Evolutionary conservation across 768 basidiomycete genomes (phyloP).

Genomic region (Lentinula sp.): DNA sequence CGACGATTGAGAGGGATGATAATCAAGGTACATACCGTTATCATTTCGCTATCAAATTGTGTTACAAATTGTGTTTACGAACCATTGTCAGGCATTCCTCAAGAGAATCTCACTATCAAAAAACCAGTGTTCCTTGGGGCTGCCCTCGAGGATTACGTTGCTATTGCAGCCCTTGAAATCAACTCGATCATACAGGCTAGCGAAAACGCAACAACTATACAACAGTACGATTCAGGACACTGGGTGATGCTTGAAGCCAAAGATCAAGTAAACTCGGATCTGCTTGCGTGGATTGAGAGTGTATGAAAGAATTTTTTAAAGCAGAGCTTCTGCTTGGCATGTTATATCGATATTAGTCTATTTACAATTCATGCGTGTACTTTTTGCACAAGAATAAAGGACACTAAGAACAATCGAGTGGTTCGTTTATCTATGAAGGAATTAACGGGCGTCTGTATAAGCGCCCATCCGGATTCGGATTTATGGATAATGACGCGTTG

Average conservation of each 20-base stretch:
- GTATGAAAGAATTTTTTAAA: neutral
- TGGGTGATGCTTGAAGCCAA: neutral
- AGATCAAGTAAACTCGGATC: neutral
- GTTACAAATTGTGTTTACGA: neutral
- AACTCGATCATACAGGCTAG: neutral
- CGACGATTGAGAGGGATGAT: neutral
- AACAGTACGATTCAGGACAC: neutral
- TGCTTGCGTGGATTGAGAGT: neutral
- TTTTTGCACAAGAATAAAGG: no score
- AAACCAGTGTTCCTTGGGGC: slow-evolving; percentile 31
- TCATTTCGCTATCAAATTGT: neutral
- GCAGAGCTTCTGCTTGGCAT: no score
- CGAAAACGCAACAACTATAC: neutral
- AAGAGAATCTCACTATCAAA: slow-evolving; percentile 19
- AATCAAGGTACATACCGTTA: neutral
- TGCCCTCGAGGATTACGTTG: slow-evolving; percentile 24
- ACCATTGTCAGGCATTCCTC: slow-evolving; percentile 15
- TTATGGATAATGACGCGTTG: no score
- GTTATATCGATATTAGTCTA: no score
- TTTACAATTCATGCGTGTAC: no score
- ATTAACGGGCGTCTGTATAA: no score
- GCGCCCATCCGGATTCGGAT: no score
- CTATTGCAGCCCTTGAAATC: neutral
- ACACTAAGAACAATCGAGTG: no score
- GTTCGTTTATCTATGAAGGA: no score